Evolutionary conservation across 495 filamentous ascomycete species (phyloP), one percentile per base, ranked within the genome.

Genomic region (Penicillium longicatenatum): DNA sequence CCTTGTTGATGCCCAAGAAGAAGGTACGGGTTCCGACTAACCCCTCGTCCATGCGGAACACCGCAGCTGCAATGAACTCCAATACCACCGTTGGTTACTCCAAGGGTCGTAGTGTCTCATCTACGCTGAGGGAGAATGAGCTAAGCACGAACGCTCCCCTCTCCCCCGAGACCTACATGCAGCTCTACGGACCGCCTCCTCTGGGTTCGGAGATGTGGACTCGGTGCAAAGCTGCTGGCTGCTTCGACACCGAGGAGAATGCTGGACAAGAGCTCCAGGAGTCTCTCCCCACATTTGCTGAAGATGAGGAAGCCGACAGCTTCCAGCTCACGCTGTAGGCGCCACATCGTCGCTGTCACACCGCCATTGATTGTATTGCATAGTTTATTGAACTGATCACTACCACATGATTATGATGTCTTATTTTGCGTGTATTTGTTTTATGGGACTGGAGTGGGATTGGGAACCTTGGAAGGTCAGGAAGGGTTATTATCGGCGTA

Each of bases 51-150:
- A 78, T 85, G 77, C 79, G 83, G 51, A 74, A 84, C 61, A 74
- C 83, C 4, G 84, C 86, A 7, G 88, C 89, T 19, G 79, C 76
- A 7, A 79, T 75, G n/a, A 82, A 80, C 11, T 93, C 92, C 12
- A 82, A 84, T 51, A 89, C 83, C 46, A 96, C 92, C 0, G 72
- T 97, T 26, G 92, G 92, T 7, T 93, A 92, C 67, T 85, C 84
- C 50, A 90, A 88, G 65, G 91, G 92, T 26, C 81, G 91, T 16
- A 79, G 78, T 16, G 81, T 86, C 14, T 87, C 87, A 8, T 73
- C 77, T 10, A 73, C 64, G 5, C 56, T 84, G 60, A 69, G 71
- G 42, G 71, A 72, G 47, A 70, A 69, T 17, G 61, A 68, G 41
- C 57, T 50, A 4, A 59, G 63, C 37, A 63, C 59, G 2, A 49